Conservation (phyloP, 2,329 filamentous ascomycete species). For the Septoria linicola region DNA sequence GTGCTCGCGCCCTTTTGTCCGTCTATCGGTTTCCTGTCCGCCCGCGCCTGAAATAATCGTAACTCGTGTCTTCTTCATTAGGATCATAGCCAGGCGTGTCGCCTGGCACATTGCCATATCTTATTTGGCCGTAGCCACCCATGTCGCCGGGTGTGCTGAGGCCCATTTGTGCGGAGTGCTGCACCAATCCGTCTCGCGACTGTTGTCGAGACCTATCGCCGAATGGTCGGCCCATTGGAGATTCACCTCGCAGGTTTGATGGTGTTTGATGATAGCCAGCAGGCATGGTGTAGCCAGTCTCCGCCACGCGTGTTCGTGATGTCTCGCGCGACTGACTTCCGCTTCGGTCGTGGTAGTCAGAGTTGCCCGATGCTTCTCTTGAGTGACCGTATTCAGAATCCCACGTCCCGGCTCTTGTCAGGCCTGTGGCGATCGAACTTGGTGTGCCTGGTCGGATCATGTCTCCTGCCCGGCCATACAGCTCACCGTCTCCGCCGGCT, state of each 20-base stretch:
- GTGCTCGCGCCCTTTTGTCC: background rate
- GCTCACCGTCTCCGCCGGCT: slow-evolving; percentile 68
- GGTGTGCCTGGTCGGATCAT: slow-evolving; percentile 63
- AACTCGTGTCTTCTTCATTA: slow-evolving; percentile 39
- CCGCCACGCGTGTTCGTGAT: slow-evolving; percentile 22
- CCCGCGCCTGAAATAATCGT: slow-evolving; percentile 42
- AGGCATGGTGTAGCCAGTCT: slow-evolving; percentile 45
- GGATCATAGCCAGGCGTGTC: slow-evolving; percentile 33
- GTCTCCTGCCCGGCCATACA: slow-evolving; percentile 59
- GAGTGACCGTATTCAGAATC: slow-evolving; percentile 29
- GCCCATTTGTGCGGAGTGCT: slow-evolving; percentile 23
- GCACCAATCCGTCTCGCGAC: slow-evolving; percentile 26
- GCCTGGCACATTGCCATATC: slow-evolving; percentile 26
- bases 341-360: slow-evolving; percentile 17
- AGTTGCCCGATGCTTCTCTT: slow-evolving; percentile 14
- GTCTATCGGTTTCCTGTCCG: slow-evolving; percentile 9
- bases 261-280: slow-evolving; percentile 51
- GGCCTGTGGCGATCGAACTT: slow-evolving; percentile 46
- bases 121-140: slow-evolving; percentile 35
- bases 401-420: slow-evolving; percentile 33
- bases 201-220: slow-evolving; percentile 23
- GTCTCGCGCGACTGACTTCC: slow-evolving; percentile 27
- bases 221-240: slow-evolving; percentile 38
- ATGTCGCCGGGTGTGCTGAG: slow-evolving; percentile 20
- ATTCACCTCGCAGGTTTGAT: slow-evolving; percentile 43